Conservation (phyloP, 352 stramenopile genomes). For the Globisporangium cystogenes region DNA sequence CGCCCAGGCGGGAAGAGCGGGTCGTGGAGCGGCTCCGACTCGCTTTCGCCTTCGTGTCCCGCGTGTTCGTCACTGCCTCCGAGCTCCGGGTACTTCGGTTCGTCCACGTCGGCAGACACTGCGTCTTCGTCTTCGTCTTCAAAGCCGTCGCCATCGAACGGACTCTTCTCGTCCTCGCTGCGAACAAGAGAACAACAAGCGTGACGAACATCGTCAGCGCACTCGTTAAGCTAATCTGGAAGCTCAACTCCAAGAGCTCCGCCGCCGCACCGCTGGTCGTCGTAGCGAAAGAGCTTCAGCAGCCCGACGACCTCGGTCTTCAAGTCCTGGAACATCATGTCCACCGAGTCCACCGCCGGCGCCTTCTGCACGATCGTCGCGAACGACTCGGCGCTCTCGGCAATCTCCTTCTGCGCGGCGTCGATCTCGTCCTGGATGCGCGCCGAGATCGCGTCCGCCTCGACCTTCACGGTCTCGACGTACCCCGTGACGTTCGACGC, state of each 20-base stretch:
- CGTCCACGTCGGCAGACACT: constrained; percentile 1
- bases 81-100: neutral
- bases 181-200: neutral
- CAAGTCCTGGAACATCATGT: constrained; percentile 14
- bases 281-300: constrained; percentile 5
- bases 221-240: neutral
- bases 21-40: constrained; percentile 31
- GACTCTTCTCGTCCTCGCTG: neutral
- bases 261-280: neutral
- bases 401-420: constrained; percentile 27
- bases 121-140: constrained; percentile 4
- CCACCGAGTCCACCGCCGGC: constrained; percentile 4
- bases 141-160: constrained; percentile 1
- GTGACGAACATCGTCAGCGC: neutral
- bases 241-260: neutral
- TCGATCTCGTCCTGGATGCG: constrained; percentile 46
- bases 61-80: neutral
- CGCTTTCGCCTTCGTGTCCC: neutral
- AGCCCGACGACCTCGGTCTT: constrained; percentile 11
- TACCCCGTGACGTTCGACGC: constrained; percentile 47
- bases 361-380: constrained; percentile 5
- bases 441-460: constrained; percentile 35
- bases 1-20: constrained; percentile 65
- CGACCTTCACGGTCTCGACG: constrained; percentile 51
- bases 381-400: constrained; percentile 14